Conservation (phyloP, 176 grass and related monocot genomes). For the Panicum miliaceum region DNA sequence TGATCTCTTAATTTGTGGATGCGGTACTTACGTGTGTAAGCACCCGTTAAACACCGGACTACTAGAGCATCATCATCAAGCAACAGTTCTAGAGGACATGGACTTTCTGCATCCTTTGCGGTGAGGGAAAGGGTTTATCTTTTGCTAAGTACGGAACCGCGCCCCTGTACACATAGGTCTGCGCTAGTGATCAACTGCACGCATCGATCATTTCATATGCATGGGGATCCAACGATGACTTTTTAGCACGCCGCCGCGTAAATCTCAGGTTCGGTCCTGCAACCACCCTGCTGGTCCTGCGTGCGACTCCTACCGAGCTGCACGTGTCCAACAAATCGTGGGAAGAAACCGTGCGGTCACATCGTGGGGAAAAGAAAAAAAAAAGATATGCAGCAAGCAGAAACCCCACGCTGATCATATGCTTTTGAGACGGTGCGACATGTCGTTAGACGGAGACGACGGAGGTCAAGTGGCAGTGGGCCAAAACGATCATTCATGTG, state of each 20-base stretch:
- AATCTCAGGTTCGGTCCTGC: not conserved
- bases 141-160: not conserved
- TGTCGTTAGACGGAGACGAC: too few species aligned
- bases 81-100: not conserved
- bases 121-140: not conserved
- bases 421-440: not conserved
- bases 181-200: too few species aligned
- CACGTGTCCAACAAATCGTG: too few species aligned
- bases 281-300: too few species aligned
- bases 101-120: not conserved
- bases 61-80: not conserved
- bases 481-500: not conserved
- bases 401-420: constrained; percentile 7
- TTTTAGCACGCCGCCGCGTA: not conserved
- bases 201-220: not conserved
- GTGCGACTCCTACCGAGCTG: too few species aligned
- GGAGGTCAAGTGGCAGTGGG: not conserved
- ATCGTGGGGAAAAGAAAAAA: too few species aligned
- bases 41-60: not conserved
- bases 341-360: not conserved
- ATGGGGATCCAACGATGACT: not conserved
- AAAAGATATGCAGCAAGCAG: not conserved
- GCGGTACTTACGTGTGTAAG: not conserved
- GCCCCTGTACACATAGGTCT: too few species aligned
- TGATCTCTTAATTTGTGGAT: too few species aligned